phyloP scores from a whole-genome alignment of 2,329 filamentous ascomycete genomes.

The Thelonectria blattea region DNA sequence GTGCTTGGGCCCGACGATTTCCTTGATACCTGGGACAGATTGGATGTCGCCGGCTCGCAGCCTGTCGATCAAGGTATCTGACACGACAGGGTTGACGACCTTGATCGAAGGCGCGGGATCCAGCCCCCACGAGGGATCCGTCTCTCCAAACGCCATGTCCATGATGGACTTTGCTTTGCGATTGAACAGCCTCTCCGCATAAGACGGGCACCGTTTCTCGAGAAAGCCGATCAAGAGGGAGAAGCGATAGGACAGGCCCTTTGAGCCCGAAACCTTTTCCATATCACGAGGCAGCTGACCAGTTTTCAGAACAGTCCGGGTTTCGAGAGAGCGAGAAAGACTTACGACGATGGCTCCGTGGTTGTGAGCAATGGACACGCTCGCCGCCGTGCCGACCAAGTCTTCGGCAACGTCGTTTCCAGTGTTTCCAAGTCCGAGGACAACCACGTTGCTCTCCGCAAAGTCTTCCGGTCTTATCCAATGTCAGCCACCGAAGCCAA shows the following conservation, averaged over 20 bases:
- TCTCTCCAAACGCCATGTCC: conserved; percentile 26
- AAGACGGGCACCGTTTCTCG: conserved; percentile 29
- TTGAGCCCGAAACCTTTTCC: conserved; percentile 43
- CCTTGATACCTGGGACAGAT: conserved; percentile 40
- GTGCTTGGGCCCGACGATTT: conserved; percentile 32
- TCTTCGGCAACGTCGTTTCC: conserved; percentile 39
- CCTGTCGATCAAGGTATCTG: conserved; percentile 41
- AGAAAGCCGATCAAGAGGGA: conserved; percentile 40
- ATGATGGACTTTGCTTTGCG: conserved; percentile 25
- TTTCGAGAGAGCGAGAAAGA: neutral
- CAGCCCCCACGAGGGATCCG: conserved; percentile 37
- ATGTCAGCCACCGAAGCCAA: neutral
- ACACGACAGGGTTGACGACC: conserved; percentile 37
- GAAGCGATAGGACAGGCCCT: conserved; percentile 42
- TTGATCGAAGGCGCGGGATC: conserved; percentile 37
- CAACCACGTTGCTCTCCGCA: conserved; percentile 46
- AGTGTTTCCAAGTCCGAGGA: conserved; percentile 54
- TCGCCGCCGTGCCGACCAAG: conserved; percentile 39
- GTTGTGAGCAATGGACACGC: conserved; percentile 34
- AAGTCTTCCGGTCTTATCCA: conserved; percentile 31
- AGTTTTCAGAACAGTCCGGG: neutral
- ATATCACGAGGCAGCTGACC: conserved; percentile 37
- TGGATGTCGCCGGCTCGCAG: conserved; percentile 45
- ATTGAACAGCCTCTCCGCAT: conserved; percentile 26
- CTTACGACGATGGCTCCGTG: conserved; percentile 34